Percentiles rank a stretch among this genome's conserved stretches.
Evolutionary conservation across 1,284 basidiomycete species (phyloP).

Genomic region (Boletus mariae): DNA sequence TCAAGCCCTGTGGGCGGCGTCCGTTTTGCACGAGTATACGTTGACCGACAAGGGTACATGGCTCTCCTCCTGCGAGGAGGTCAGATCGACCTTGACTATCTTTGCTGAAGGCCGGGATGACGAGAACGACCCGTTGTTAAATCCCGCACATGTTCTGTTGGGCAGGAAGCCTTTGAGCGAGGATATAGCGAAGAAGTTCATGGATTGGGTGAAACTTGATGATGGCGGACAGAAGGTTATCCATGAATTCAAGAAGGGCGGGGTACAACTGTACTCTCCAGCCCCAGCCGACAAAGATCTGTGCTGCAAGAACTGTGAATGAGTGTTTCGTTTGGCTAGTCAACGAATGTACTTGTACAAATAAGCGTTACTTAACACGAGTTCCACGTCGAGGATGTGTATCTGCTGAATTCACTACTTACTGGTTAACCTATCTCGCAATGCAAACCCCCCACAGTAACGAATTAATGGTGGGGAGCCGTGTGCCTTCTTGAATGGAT

Average conservation of each 20-base stretch:
- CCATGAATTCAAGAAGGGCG: slow-evolving; percentile 33
- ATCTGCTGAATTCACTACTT: too few species aligned
- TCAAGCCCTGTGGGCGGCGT: slow-evolving; percentile 43
- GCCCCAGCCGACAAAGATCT: slow-evolving; percentile 8
- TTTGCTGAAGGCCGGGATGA: slow-evolving; percentile 39
- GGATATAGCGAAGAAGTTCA: slow-evolving; percentile 35
- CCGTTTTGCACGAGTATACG: slow-evolving; percentile 46
- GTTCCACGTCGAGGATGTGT: too few species aligned
- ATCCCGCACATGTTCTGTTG: slow-evolving; percentile 41
- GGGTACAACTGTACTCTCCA: slow-evolving; percentile 20
- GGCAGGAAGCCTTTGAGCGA: slow-evolving; percentile 23
- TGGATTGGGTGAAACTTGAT: slow-evolving; percentile 39
- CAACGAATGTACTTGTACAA: slow-evolving; percentile 2
- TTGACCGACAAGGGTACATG: slow-evolving; percentile 46
- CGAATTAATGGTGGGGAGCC: too few species aligned
- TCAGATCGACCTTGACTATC: slow-evolving; percentile 33
- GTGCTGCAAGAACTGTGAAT: not conserved
- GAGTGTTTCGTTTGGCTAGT: not conserved
- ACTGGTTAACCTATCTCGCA: too few species aligned
- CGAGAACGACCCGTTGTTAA: slow-evolving; percentile 39
- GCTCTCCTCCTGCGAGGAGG: slow-evolving; percentile 36
- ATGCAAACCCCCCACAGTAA: too few species aligned
- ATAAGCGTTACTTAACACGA: too few species aligned
- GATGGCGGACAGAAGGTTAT: slow-evolving; percentile 43
- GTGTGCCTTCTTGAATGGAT: too few species aligned